Conservation (phyloP, 164 flowering plant genomes). For the Vitis labrusca region DNA sequence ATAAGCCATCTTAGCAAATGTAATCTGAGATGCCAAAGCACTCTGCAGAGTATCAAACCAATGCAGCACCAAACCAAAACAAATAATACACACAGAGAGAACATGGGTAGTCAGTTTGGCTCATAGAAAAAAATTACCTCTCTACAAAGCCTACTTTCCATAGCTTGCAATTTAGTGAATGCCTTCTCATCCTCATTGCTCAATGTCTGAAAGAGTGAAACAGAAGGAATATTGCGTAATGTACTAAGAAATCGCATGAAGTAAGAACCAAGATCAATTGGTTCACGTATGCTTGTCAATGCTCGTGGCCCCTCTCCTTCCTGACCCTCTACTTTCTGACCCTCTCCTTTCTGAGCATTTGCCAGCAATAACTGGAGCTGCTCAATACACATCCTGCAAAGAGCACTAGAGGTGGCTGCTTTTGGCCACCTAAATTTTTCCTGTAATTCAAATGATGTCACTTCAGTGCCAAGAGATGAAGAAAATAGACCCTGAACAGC, state of each 20-base stretch:
- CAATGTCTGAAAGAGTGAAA: slow-evolving; percentile 76
- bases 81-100: neutral
- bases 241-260: slow-evolving; percentile 79
- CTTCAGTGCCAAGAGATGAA: slow-evolving; percentile 92
- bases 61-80: slow-evolving; percentile 1
- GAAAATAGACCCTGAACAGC: slow-evolving; percentile 93
- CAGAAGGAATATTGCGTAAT: slow-evolving; percentile 86
- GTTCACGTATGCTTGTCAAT: slow-evolving; percentile 43
- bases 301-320: slow-evolving; percentile 53
- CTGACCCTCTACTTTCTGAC: slow-evolving; percentile 56
- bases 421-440: slow-evolving; percentile 96
- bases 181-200: slow-evolving; percentile 70
- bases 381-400: slow-evolving; percentile 77
- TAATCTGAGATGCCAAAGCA: neutral
- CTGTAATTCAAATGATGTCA: slow-evolving; percentile 89
- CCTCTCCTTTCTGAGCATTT: slow-evolving; percentile 76
- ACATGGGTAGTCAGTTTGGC: neutral
- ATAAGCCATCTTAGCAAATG: neutral
- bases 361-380: slow-evolving; percentile 79
- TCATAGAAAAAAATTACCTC: slow-evolving; percentile 50
- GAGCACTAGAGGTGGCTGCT: slow-evolving; percentile 64
- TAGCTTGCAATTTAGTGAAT: slow-evolving; percentile 66
- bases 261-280: slow-evolving; percentile 76
- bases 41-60: neutral
- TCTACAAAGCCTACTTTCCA: slow-evolving; percentile 60